Evolutionary conservation across 1,139 yeast species (phyloP).

Genomic region (Dujonia santamariae): DNA sequence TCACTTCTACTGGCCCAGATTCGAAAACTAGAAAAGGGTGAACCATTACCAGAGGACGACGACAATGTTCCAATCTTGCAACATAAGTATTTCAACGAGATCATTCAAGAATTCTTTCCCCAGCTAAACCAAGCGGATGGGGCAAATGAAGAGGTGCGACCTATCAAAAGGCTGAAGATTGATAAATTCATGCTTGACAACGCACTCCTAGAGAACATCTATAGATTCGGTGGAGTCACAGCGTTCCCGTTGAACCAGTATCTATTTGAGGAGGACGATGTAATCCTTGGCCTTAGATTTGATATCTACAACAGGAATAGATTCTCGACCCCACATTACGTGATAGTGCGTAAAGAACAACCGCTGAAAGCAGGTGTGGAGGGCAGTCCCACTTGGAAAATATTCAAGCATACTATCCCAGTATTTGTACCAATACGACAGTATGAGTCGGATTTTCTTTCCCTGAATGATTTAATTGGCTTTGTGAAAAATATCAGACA

Average conservation of each 20-base stretch:
- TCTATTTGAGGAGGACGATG: constrained; percentile 20
- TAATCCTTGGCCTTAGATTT: constrained; percentile 36
- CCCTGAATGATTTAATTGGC: constrained; percentile 1
- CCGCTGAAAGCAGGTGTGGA: constrained; percentile 5
- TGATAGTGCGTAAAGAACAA: constrained; percentile 24
- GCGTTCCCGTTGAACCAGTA: constrained; percentile 37
- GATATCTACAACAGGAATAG: constrained; percentile 25
- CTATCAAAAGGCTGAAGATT: constrained; percentile 3
- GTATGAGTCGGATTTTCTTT: constrained; percentile 1
- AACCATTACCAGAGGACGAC: constrained; percentile 4
- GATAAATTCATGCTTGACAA: not conserved
- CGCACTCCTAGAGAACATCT: constrained; percentile 32
- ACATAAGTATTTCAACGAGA: constrained; percentile 10
- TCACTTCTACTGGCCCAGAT: constrained; percentile 1
- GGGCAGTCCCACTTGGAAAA: constrained; percentile 21
- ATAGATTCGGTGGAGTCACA: constrained; percentile 38
- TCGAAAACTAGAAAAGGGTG: not conserved
- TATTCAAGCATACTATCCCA: constrained; percentile 38
- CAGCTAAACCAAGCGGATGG: not conserved
- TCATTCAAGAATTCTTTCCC: constrained; percentile 9
- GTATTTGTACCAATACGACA: constrained; percentile 16
- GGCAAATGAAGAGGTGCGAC: too few relatives aligned
- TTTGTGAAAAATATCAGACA: constrained; percentile 19
- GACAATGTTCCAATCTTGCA: constrained; percentile 4
- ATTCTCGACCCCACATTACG: constrained; percentile 36